Percentiles rank a stretch among this genome's conserved stretches.
Evolutionary conservation across 2,329 filamentous ascomycete species (phyloP).

Genomic region (Plenodomus biglobosus): DNA sequence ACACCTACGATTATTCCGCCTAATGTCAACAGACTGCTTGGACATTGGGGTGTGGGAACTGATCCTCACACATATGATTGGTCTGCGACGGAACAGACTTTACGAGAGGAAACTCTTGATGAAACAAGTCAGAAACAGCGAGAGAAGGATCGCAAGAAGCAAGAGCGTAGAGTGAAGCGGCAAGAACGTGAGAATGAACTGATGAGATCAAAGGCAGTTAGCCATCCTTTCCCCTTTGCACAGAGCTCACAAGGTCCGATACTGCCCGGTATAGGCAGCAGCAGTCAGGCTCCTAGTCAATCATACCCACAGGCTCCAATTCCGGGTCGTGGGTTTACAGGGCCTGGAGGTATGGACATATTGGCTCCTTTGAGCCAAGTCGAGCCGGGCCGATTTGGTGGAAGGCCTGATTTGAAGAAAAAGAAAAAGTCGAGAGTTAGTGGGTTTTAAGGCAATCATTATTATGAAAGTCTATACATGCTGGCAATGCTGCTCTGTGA

Average conservation of each 20-base stretch:
- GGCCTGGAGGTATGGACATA: constrained; percentile 6
- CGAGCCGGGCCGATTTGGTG: constrained; percentile 41
- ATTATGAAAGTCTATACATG: not conserved
- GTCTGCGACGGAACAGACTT: constrained; percentile 34
- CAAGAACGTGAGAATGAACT: constrained; percentile 45
- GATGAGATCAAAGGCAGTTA: constrained; percentile 19
- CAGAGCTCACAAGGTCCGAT: constrained; percentile 34
- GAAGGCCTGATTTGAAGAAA: constrained; percentile 36
- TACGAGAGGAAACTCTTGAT: constrained; percentile 34
- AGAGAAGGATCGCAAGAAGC: constrained; percentile 41
- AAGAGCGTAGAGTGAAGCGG: constrained; percentile 45
- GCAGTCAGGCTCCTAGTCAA: constrained; percentile 30
- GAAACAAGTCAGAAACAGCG: constrained; percentile 43
- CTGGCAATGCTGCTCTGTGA: not conserved
- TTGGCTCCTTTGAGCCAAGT: constrained; percentile 33
- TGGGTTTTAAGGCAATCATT: constrained; percentile 26
- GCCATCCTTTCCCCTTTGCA: constrained; percentile 14
- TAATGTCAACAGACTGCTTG: constrained; percentile 41
- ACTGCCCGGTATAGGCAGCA: constrained; percentile 19
- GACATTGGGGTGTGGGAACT: constrained; percentile 46
- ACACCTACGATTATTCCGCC: constrained; percentile 28
- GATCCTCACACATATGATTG: constrained; percentile 48
- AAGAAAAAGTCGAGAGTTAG: constrained; percentile 42
- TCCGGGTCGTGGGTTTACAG: constrained; percentile 3
- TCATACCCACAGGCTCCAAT: constrained; percentile 5